Conservation (phyloP, 1,139 yeast species). For the Blastobotrys indianensis region DNA sequence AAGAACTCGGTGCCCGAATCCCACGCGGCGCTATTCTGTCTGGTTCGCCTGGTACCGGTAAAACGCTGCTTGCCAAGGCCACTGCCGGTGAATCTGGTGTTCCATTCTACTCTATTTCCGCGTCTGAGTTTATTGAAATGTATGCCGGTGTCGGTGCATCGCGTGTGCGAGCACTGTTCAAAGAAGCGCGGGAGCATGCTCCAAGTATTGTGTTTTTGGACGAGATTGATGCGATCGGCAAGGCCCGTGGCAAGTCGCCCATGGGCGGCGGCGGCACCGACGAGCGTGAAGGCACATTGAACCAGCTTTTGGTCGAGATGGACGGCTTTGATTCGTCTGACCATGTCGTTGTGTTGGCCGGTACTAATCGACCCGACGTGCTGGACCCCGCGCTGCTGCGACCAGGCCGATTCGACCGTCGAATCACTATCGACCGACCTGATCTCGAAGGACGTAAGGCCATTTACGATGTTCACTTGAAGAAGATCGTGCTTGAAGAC, state of each 20-base stretch:
- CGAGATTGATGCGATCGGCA: conserved; percentile 98
- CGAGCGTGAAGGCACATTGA: conserved; percentile 93
- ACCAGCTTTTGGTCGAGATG: conserved; percentile 94
- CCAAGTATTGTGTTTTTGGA: conserved; percentile 93
- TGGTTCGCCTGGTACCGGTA: conserved; percentile 99
- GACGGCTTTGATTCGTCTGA: conserved; percentile 89
- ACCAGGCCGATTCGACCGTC: conserved; percentile 97
- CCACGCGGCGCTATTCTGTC: conserved; percentile 97
- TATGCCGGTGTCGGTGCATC: conserved; percentile 99
- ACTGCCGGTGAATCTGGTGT: conserved; percentile 99
- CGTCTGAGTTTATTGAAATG: conserved; percentile 98
- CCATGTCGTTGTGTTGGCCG: conserved; percentile 94
- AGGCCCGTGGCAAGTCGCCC: conserved; percentile 79
- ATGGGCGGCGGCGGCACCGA: conserved; percentile 86
- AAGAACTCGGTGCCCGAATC: conserved; percentile 88
- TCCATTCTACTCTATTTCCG: conserved; percentile 90
- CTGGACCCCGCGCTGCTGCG: conserved; percentile 87
- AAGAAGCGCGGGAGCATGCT: conserved; percentile 86
- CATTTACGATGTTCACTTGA: conserved; percentile 79
- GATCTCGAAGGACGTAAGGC: conserved; percentile 91
- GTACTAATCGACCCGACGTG: conserved; percentile 93
- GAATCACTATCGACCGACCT: conserved; percentile 84
- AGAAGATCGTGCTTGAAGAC: conserved; percentile 48
- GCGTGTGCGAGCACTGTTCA: conserved; percentile 89
- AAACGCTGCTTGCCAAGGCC: conserved; percentile 93